Base-by-base conservation (phyloP, 371 early-diverging fungal species). In the Thermomucor indicae-seudaticae region DNA sequence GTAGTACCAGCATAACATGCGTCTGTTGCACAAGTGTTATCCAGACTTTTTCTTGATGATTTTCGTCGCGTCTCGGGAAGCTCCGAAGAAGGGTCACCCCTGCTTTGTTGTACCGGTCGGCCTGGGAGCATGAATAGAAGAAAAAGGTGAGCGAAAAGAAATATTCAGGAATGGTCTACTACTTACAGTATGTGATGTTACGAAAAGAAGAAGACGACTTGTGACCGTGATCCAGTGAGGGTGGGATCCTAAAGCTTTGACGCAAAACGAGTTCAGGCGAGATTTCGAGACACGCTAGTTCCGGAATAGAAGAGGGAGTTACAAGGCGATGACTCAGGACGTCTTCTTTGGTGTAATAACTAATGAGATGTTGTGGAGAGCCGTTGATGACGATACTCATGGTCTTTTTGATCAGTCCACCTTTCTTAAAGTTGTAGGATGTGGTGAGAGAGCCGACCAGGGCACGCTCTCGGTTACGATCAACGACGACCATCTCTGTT, bases 341-440 rank as follows among this genome's bases (percentile, higher is more conserved):
- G 54, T 90, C 88, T 14, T 86, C 83, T 57, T 84, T 84, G 32
- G 80, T 79, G 61, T 91, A 92, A 58, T 93, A 93, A 54, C 88
- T 90, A 32, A 93, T 88, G 51, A 93, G 64, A 49, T 92, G 93
- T 53, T 89, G 86, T 40, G 79, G 75, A 25, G 78, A 74, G 29
- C 88, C 88, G 57, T 90, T 83, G 31, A 81, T 68, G 42, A 84
- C 81, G 35, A 91, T 79, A 16, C 90, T 90, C 65, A 93, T 77
- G 3, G 92, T 85, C 66, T 90, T 90, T 58, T 93, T 93, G 47
- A 91, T 86, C 8, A 93, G 67, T 0, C 93, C 93, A 44, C 80
- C 77, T 35, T 84, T 82, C 49, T 87, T 86, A 55, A 89, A 83
- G 47, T 77, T 64, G 59, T 84, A 79, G 22, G 79, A 79, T 55